Conservation (phyloP, 2,329 filamentous ascomycete genomes). For the Diaporthe humulicola region DNA sequence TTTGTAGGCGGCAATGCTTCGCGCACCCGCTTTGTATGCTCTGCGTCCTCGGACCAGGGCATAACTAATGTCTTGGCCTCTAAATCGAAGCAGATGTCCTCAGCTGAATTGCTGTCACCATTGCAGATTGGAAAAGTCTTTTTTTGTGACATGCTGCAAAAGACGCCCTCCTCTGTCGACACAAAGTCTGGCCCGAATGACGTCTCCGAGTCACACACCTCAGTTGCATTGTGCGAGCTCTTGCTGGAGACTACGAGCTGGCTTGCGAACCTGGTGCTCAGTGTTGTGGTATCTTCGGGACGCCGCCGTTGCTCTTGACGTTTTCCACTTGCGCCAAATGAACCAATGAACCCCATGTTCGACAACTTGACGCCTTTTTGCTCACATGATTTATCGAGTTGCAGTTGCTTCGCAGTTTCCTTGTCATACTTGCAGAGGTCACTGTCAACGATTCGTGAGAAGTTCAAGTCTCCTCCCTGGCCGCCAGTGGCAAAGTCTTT, state of each 20-base stretch:
- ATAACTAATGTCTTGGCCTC: background rate
- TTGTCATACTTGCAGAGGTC: slow-evolving; percentile 4
- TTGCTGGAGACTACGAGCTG: background rate
- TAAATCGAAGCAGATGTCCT: background rate
- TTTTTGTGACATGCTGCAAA: slow-evolving; percentile 22
- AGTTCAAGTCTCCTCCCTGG: background rate
- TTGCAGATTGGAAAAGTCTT: background rate
- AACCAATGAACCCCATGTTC: no score
- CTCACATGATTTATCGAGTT: background rate
- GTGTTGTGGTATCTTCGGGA: no score
- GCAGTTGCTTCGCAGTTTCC: background rate
- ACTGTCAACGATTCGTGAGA: background rate
- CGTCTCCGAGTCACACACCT: background rate
- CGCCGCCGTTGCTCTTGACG: background rate
- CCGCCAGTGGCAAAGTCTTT: background rate
- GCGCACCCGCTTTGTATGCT: background rate
- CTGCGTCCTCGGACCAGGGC: background rate
- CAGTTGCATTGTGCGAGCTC: background rate
- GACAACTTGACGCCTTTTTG: background rate
- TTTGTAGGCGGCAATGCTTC: background rate
- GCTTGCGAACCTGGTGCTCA: background rate
- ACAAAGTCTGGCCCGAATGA: background rate
- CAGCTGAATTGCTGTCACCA: background rate
- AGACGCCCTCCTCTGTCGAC: slow-evolving; percentile 4
- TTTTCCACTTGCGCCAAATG: background rate